Evolutionary conservation across 2,329 filamentous ascomycete genomes (phyloP), one percentile per base, ranked within the genome.

Genomic region (Diaporthe nobilis): DNA sequence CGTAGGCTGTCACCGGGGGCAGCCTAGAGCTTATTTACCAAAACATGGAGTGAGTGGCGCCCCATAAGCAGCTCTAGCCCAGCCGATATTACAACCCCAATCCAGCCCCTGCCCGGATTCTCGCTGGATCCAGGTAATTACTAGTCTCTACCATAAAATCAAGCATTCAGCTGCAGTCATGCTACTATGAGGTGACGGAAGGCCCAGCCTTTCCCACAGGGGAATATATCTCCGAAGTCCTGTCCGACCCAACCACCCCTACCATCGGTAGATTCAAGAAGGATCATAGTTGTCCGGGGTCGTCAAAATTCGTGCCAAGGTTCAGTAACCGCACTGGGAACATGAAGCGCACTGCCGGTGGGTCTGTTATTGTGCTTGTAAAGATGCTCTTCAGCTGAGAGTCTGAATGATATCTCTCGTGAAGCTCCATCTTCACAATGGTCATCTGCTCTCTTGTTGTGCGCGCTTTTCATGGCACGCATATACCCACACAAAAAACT

Each of bases 131-230:
- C 34, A 53, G 34, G 15, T 22, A 20, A 25, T 22, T 25, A 25
- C 31, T 67, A 51, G 60, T 65, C 22, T 60, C 37, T 55, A 55
- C 65, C 49, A 47, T 37, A 42, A 70, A 53, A 42, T 28, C 65
- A 55, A 55, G 65, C 65, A 39, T 55, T 53, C 47, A 53, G 65
- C 65, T 70, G 65, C 47, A 37, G 47, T 42, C n/a, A 53, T 68
- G 31, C 47, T 39, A 39, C 22, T n/a, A 28, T 34, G 47, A 9
- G 47, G n/a, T 39, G n/a, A 37, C 15, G 34, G 22, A 39, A 53
- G 17, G n/a, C 17, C 44, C 42, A 34, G 42, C 49, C 65, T 70
- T 70, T 55, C 65, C 65, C 51, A 55, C 47, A 39, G 34, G 65
- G 65, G 55, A 70, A 22, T 42, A 55, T 15, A n/a, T 15, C 65